Evolutionary conservation across 768 basidiomycete genomes (phyloP).

Genomic region (Amanita inopinata): DNA sequence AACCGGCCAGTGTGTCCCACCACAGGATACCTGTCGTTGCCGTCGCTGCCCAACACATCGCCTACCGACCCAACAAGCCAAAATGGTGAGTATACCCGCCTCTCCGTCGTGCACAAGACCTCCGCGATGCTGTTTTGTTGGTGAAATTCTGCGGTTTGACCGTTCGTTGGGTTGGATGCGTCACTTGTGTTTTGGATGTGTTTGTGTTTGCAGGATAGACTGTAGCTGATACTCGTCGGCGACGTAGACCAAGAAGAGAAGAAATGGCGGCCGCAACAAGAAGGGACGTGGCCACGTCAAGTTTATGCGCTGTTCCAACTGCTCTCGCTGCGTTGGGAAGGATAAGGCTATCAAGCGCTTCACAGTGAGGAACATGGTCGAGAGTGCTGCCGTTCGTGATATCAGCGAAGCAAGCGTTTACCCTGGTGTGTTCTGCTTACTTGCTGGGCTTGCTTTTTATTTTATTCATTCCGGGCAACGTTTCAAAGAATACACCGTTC

Average conservation of each 20-base stretch:
- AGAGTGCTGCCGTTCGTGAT: conserved; percentile 96
- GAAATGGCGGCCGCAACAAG: conserved; percentile 99
- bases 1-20: conserved; percentile 18
- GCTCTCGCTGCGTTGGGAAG: conserved; percentile 95
- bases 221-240: conserved; percentile 9
- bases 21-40: conserved; percentile 10
- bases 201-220: conserved; percentile 5
- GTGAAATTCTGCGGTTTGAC: conserved; percentile 14
- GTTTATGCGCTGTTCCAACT: conserved; percentile 98
- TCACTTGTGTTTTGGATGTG: conserved; percentile 24
- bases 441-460: neutral
- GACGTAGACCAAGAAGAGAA: conserved; percentile 92
- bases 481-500: conserved; percentile 81
- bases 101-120: neutral
- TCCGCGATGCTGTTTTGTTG: conserved; percentile 3
- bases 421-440: conserved; percentile 46
- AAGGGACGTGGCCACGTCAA: conserved; percentile 94
- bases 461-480: conserved; percentile 4
- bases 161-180: conserved; percentile 28
- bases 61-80: conserved; percentile 27
- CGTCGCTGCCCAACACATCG: conserved; percentile 27
- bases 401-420: conserved; percentile 95
- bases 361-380: conserved; percentile 99
- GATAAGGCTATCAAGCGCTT: conserved; percentile 99
- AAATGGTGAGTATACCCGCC: conserved; percentile 28